Base-by-base conservation (phyloP, 176 grass and related monocot genomes). In the Zizania latifolia region DNA sequence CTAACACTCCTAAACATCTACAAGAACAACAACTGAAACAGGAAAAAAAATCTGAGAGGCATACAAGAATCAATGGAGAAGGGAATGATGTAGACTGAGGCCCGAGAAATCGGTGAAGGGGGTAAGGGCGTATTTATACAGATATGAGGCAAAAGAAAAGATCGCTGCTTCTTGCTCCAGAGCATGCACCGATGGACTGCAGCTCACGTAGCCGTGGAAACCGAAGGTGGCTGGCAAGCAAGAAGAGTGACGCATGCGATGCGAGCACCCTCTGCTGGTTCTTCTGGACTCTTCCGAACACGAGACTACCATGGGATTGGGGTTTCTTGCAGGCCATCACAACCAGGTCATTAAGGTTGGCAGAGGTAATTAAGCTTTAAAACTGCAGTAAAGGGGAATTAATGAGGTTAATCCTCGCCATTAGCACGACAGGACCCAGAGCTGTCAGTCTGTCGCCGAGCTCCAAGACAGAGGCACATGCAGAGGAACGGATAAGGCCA, bases 81-180 rank as follows among this genome's bases (percentile, higher is more conserved):
- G 51, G 14, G 36, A 53, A 53, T 17, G 16, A 53, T 22, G 48
- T 22, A 81, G n/a, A 58, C 46, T 65, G 22, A 72, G 53, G 30
- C 55, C 57, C 30, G 5, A 31, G 58, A 31, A 73, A 26, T 41
- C 28, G 15, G 21, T 8, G 56, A 56, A 71, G 21, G 12, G 46
- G 29, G 24, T 0, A 57, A 4, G 79, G 1, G 31, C 13, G 67
- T 15, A 78, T 83, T 78, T 82, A 82, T 78, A 31, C 72, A 72
- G 85, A 87, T 87, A 73, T 50, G 37, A 51, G 7, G 30, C 67
- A 82, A 87, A 57, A 78, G 14, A 21, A 44, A 71, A 26, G 41
- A 58, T 37, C 28, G 15, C 31, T 24, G 32, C 46, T 31, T 58
- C 15, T 71, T 86, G 78, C 48, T 41, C 45, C 41, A 15, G 60